These are phyloP conservation scores for Colletotrichum sp. DNA, from an alignment of 2,329 filamentous ascomycete genomes.

Conservation along the genomic window DNA sequence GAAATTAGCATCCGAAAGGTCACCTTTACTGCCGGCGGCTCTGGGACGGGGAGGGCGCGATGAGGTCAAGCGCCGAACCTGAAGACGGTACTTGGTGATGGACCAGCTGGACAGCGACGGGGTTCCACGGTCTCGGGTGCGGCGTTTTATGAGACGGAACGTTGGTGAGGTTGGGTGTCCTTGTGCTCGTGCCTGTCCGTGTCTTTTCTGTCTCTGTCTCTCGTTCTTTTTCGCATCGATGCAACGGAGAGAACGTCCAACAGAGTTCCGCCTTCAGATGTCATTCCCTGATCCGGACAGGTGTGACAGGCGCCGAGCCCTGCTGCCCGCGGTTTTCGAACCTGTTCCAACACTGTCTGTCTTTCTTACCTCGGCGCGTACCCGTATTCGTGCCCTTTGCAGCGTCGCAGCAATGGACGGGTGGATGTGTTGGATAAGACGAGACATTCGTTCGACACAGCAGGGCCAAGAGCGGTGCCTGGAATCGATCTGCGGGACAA, in stretches of 20 bases:
- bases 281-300: not conserved
- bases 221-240: not conserved
- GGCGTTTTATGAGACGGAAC: constrained; percentile 10
- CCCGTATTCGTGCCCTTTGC: not conserved
- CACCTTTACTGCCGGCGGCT: not conserved
- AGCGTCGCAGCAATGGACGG: not conserved
- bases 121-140: constrained; percentile 5
- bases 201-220: not conserved
- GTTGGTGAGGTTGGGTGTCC: not conserved
- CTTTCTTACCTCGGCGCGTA: not conserved
- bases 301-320: not conserved
- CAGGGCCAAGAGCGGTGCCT: constrained; percentile 15
- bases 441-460: not conserved
- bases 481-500: constrained; percentile 8
- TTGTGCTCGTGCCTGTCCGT: not conserved
- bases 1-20: not conserved
- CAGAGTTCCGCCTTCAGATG: not conserved
- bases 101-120: not conserved
- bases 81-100: not conserved
- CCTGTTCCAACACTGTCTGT: not conserved
- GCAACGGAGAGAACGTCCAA: not conserved
- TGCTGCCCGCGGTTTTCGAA: not conserved
- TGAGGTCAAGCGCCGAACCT: constrained; percentile 9
- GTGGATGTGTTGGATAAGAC: not conserved
- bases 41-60: not conserved